A percentile compares a stretch with the other conserved stretches of the same genome.
phyloP scores from a whole-genome alignment of 306 rosid species.

The Castanospermum australe region DNA sequence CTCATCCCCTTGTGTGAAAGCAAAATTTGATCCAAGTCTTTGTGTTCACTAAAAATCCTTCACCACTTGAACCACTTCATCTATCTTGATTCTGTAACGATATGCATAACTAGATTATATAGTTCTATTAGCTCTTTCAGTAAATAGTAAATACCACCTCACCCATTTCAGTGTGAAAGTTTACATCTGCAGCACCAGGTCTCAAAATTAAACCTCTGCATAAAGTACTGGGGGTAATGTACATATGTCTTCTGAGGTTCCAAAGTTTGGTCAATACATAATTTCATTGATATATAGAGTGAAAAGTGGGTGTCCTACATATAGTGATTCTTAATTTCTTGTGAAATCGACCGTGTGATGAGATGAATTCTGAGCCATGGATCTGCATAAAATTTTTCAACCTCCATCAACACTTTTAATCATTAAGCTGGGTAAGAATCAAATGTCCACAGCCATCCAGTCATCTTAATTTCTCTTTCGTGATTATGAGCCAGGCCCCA shows the following conservation, averaged over 20 bases:
- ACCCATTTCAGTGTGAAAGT: background rate
- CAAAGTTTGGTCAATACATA: constrained; percentile 20
- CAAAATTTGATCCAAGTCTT: background rate
- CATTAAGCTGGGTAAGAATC: constrained; percentile 43
- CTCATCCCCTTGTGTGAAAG: background rate
- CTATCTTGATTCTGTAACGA: background rate
- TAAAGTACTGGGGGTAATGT: background rate
- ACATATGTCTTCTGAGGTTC: constrained; percentile 18
- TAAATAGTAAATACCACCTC: background rate
- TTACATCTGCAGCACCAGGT: constrained; percentile 9
- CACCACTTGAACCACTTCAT: background rate
- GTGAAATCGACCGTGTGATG: constrained; percentile 19
- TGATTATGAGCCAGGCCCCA: constrained; percentile 59
- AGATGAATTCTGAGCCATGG: constrained; percentile 35
- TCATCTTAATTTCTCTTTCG: constrained; percentile 61
- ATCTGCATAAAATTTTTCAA: constrained; percentile 34
- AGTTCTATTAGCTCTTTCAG: background rate
- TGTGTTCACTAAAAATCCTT: background rate
- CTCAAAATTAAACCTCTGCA: constrained; percentile 17
- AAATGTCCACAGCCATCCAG: constrained; percentile 40
- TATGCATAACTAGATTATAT: background rate
- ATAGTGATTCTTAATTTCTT: constrained; percentile 30
- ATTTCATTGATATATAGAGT: constrained; percentile 27
- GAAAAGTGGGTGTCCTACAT: background rate
- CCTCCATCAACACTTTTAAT: constrained; percentile 35